Percentiles rank a stretch among this genome's conserved stretches.
Evolutionary conservation across 371 early-diverging fungal genomes (phyloP).

Genomic region (Rhizopus delemar): DNA sequence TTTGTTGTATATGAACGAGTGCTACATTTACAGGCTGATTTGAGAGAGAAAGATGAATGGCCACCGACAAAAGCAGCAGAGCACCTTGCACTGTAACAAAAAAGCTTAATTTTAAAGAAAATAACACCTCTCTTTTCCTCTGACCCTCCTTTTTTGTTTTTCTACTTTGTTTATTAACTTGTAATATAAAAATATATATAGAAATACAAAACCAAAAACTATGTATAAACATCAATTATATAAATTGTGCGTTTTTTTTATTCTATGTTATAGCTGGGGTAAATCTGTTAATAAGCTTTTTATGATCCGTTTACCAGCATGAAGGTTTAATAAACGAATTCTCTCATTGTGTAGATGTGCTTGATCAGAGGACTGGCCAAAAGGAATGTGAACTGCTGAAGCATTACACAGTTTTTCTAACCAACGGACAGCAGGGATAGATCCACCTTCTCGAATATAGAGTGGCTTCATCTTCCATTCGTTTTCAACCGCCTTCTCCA

Average conservation of each 20-base stretch:
- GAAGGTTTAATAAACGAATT: constrained; percentile 69
- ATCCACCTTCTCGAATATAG: constrained; percentile 81
- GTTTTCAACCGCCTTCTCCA: constrained; percentile 66
- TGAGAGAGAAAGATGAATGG: constrained; percentile 43
- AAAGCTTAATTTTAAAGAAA: background rate
- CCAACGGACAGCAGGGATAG: constrained; percentile 83
- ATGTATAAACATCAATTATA: background rate
- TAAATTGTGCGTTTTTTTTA: background rate
- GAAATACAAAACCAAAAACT: too few relatives aligned
- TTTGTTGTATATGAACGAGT: constrained; percentile 71
- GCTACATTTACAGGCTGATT: constrained; percentile 44
- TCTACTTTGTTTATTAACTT: background rate
- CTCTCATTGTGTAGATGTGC: constrained; percentile 82
- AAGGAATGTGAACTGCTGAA: constrained; percentile 76
- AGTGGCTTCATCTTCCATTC: constrained; percentile 66
- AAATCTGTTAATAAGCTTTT: constrained; percentile 36
- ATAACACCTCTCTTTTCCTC: background rate
- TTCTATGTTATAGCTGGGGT: constrained; percentile 10
- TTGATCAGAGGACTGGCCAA: constrained; percentile 83
- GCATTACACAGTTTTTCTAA: constrained; percentile 74
- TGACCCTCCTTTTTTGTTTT: background rate
- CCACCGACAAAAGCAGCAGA: constrained; percentile 31
- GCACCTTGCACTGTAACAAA: background rate
- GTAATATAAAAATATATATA: background rate
- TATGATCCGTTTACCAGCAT: constrained; percentile 70